These are phyloP conservation scores for Tuber melanosporum DNA, from an alignment of 495 filamentous ascomycete species.

Conservation along the genomic window DNA sequence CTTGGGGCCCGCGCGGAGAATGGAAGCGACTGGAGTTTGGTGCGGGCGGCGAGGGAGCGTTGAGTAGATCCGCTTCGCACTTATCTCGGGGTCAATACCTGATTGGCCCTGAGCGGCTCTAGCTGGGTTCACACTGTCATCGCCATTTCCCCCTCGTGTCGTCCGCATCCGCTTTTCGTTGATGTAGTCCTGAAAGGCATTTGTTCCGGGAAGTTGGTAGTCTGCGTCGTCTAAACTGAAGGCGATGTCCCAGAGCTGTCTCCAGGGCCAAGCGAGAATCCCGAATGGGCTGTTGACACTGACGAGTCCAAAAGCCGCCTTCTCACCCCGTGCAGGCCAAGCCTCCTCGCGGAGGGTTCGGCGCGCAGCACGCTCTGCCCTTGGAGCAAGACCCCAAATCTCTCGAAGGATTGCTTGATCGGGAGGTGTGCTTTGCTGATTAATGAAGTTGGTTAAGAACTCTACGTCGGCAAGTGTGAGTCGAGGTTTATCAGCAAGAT, in stretches of 20 bases:
- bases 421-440: conserved; percentile 19
- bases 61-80: background rate
- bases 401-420: conserved; percentile 31
- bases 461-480: conserved; percentile 20
- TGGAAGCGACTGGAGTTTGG: conserved; percentile 14
- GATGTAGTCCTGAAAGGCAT: background rate
- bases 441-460: conserved; percentile 21
- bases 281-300: conserved; percentile 25
- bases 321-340: conserved; percentile 21
- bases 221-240: conserved; percentile 28
- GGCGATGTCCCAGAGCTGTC: conserved; percentile 29
- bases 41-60: conserved; percentile 10
- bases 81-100: background rate
- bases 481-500: conserved; percentile 25
- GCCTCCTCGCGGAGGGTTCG: conserved; percentile 21
- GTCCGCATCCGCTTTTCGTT: background rate
- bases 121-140: background rate
- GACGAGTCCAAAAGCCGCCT: conserved; percentile 11
- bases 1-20: conserved; percentile 25
- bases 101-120: background rate
- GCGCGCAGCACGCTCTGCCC: conserved; percentile 25
- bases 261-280: conserved; percentile 29
- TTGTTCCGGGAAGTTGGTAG: conserved; percentile 15
- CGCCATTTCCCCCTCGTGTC: background rate
- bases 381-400: conserved; percentile 28